A percentile compares a stretch with the other conserved stretches of the same genome.
phyloP scores from a whole-genome alignment of 495 filamentous ascomycete genomes.

The Sphaerosporella brunnea region DNA sequence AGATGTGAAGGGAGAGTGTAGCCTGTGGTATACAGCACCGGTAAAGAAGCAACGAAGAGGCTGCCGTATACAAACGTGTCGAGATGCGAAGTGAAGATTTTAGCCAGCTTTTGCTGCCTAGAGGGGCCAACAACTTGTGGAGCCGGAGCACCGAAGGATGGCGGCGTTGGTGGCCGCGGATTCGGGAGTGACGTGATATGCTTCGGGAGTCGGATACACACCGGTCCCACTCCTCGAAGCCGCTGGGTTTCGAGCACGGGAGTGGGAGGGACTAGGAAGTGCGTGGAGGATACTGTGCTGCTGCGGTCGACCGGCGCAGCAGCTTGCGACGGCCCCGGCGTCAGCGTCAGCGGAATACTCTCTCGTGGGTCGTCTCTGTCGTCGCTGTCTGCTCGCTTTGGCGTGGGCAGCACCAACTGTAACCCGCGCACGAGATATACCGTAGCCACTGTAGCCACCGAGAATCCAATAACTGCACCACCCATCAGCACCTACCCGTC shows the following conservation, averaged over 20 bases:
- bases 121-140: no score
- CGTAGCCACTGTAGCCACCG: conserved; percentile 31
- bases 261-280: conserved; percentile 12
- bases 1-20: conserved; percentile 40
- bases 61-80: conserved; percentile 30
- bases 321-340: conserved; percentile 1
- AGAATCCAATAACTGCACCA: conserved; percentile 33
- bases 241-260: conserved; percentile 27
- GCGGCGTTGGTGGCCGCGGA: conserved; percentile 8
- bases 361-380: conserved; percentile 17
- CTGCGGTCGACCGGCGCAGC: neutral
- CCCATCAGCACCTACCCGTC: neutral
- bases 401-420: conserved; percentile 32
- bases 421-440: conserved; percentile 35
- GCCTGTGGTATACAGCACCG: conserved; percentile 32
- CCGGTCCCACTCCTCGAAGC: conserved; percentile 27
- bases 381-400: conserved; percentile 31
- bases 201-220: neutral
- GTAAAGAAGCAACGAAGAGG: conserved; percentile 34
- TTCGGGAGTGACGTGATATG: conserved; percentile 11
- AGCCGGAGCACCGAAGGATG: neutral
- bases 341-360: conserved; percentile 21
- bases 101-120: conserved; percentile 32
- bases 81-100: conserved; percentile 28
- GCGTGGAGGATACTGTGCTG: neutral